Percentiles rank a stretch among this genome's conserved stretches.
These are phyloP conservation scores for Neurospora hispaniola DNA, from an alignment of 495 filamentous ascomycete genomes.

Conservation along the genomic window DNA sequence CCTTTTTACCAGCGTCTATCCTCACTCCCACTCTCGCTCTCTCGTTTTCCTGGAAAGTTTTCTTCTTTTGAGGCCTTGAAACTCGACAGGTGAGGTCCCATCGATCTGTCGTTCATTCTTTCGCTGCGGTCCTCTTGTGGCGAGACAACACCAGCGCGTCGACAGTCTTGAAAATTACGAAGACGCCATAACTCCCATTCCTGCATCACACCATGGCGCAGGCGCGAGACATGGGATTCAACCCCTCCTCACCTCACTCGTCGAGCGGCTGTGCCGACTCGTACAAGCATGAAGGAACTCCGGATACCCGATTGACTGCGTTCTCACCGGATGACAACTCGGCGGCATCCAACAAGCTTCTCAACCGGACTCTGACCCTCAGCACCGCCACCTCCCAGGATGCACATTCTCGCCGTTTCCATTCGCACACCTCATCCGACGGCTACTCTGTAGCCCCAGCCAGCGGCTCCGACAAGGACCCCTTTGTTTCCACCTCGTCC, in stretches of 20 bases:
- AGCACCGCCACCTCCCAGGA: conserved; percentile 7
- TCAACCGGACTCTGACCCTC: conserved; percentile 13
- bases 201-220: conserved; percentile 19
- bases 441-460: conserved; percentile 7
- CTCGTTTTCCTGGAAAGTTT: conserved; percentile 7
- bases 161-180: not conserved
- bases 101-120: not conserved
- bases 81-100: not conserved
- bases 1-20: not conserved
- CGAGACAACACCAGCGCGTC: not conserved
- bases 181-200: not conserved
- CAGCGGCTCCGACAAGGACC: conserved; percentile 27
- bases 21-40: not conserved
- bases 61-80: not conserved
- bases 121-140: conserved; percentile 3
- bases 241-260: conserved; percentile 46
- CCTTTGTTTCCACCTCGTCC: conserved; percentile 26
- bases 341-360: conserved; percentile 21
- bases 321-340: conserved; percentile 53
- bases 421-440: conserved; percentile 4
- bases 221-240: conserved; percentile 27
- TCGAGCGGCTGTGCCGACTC: conserved; percentile 44
- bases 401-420: conserved; percentile 5
- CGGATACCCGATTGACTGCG: conserved; percentile 49
- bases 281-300: conserved; percentile 43